A percentile compares a stretch with the other conserved stretches of the same genome.
These are phyloP conservation scores for Cardiospermum halicacabum DNA, from an alignment of 345 rosid species.

Conservation along the genomic window DNA sequence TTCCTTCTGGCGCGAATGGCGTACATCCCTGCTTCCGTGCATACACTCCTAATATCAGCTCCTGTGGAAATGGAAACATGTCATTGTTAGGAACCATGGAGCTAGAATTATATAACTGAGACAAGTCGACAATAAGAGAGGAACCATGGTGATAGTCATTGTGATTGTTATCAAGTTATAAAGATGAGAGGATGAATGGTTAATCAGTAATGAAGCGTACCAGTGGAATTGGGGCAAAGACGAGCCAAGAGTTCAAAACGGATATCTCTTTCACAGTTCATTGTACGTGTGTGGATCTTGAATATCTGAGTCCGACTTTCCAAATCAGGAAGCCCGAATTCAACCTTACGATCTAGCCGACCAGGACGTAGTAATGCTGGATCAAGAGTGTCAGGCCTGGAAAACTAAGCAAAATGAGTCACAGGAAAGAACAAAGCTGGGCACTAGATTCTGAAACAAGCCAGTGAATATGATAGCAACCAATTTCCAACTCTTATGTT, in stretches of 20 bases:
- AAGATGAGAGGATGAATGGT: not conserved
- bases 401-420: not conserved
- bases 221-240: conserved; percentile 92
- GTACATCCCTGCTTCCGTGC: conserved; percentile 97
- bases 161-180: not conserved
- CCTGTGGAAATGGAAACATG: conserved; percentile 37
- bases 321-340: conserved; percentile 88
- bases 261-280: conserved; percentile 87
- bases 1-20: conserved; percentile 89
- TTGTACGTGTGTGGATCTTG: conserved; percentile 88
- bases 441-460: not conserved
- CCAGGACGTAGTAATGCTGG: conserved; percentile 96
- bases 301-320: conserved; percentile 93
- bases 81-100: not conserved
- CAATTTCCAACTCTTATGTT: not conserved
- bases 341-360: conserved; percentile 87
- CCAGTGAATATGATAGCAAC: not conserved
- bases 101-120: not conserved
- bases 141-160: not conserved
- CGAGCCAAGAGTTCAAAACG: conserved; percentile 94
- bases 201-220: conserved; percentile 21
- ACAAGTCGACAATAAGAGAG: not conserved
- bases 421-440: not conserved
- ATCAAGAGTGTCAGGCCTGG: conserved; percentile 90
- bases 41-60: conserved; percentile 92